Percentiles rank a stretch among this genome's conserved stretches.
phyloP scores from a whole-genome alignment of 2,329 filamentous ascomycete genomes.

The Aspergillus sclerotialis region DNA sequence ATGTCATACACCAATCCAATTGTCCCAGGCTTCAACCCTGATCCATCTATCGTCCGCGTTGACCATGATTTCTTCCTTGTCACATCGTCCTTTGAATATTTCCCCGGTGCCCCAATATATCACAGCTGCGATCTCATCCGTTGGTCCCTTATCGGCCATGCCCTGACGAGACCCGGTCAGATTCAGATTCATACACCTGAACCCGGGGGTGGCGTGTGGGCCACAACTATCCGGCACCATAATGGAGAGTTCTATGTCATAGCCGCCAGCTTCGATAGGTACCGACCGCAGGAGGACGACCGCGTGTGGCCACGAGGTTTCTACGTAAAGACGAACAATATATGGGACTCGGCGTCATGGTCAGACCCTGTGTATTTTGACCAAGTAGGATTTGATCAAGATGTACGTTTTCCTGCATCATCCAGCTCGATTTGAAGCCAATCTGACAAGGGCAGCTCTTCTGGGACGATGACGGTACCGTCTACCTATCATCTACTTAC shows the following conservation, averaged over 20 bases:
- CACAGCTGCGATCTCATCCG: conserved; percentile 43
- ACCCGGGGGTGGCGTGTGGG: conserved; percentile 37
- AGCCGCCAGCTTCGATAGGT: conserved; percentile 38
- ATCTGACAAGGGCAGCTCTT: conserved; percentile 42
- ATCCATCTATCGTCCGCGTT: conserved; percentile 50
- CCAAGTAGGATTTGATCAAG: conserved; percentile 48
- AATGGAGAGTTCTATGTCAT: conserved; percentile 41
- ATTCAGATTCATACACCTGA: conserved; percentile 29
- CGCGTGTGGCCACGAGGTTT: conserved; percentile 48
- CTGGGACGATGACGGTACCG: conserved; percentile 45
- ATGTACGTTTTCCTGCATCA: conserved; percentile 32
- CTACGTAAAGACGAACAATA: conserved; percentile 47
- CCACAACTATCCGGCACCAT: conserved; percentile 43
- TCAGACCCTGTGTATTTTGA: conserved; percentile 51
- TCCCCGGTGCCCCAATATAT: conserved; percentile 56
- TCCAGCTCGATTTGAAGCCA: not conserved
- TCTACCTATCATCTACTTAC: conserved; percentile 42
- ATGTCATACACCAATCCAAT: conserved; percentile 44
- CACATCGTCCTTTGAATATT: conserved; percentile 58
- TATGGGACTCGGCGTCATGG: conserved; percentile 47
- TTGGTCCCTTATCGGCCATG: conserved; percentile 33
- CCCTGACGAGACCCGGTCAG: conserved; percentile 25
- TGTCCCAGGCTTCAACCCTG: conserved; percentile 55
- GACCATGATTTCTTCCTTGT: conserved; percentile 50
- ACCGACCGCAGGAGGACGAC: conserved; percentile 36